These are phyloP conservation scores for Leishmania major DNA, from an alignment of 208 protist species.

Conservation along the genomic window DNA sequence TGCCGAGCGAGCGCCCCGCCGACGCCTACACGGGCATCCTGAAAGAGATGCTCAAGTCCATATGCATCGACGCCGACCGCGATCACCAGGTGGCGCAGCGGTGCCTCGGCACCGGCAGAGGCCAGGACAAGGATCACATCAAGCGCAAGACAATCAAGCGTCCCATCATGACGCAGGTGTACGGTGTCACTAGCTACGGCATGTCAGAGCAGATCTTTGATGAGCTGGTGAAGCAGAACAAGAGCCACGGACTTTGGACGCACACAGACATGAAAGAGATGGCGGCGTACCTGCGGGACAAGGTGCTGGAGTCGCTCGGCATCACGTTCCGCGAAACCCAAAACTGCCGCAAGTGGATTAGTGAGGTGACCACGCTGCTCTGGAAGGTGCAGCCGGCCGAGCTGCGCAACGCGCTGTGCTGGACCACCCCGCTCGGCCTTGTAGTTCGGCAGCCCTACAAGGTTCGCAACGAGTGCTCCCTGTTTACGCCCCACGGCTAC, in stretches of 20 bases:
- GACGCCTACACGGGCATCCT: conserved; percentile 98
- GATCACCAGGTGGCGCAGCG: conserved; percentile 88
- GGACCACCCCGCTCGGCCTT: conserved; percentile 96
- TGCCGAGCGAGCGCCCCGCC: conserved; percentile 90
- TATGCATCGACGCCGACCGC: conserved; percentile 79
- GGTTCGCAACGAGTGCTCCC: conserved; percentile 71
- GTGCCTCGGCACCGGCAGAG: conserved; percentile 82
- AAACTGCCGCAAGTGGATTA: conserved; percentile 89
- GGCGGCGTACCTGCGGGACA: conserved; percentile 88
- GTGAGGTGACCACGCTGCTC: conserved; percentile 67
- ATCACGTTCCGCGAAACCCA: conserved; percentile 90
- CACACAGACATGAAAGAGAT: conserved; percentile 91
- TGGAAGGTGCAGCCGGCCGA: conserved; percentile 84
- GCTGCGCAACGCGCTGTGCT: conserved; percentile 89
- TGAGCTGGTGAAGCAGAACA: conserved; percentile 92
- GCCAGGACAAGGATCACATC: conserved; percentile 91
- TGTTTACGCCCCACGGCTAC: conserved; percentile 87
- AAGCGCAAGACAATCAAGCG: conserved; percentile 98
- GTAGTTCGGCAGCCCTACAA: conserved; percentile 97
- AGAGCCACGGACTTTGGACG: conserved; percentile 90
- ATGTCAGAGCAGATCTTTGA: conserved; percentile 96
- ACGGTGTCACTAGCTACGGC: conserved; percentile 98
- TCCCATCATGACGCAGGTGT: conserved; percentile 99
- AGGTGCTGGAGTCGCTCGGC: conserved; percentile 88
- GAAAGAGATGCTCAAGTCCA: conserved; percentile 89